Conservation (phyloP, 208 protist species). For the Trypanosoma avium region DNA sequence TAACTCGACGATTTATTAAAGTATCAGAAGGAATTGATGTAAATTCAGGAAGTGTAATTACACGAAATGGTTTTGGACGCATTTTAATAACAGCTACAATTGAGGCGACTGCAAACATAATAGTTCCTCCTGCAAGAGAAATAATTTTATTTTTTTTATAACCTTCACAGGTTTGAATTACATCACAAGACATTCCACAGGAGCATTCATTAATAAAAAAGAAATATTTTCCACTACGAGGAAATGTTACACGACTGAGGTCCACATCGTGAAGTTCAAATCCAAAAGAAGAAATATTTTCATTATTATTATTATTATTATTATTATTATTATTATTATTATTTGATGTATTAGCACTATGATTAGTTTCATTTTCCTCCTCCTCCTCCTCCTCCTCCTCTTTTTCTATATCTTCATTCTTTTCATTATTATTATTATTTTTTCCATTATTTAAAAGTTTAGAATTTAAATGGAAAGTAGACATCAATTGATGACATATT, state of each 20-base stretch:
- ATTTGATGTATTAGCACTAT: not conserved
- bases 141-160: constrained; percentile 44
- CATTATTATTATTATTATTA: not conserved
- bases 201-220: constrained; percentile 89
- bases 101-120: constrained; percentile 61
- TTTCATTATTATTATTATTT: not conserved
- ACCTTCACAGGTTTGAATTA: constrained; percentile 58
- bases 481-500: constrained; percentile 4
- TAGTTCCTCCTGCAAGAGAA: constrained; percentile 36
- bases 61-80: constrained; percentile 46
- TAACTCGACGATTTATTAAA: not conserved
- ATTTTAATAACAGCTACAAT: constrained; percentile 51
- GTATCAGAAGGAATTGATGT: constrained; percentile 22
- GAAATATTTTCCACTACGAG: constrained; percentile 41
- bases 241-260: constrained; percentile 70
- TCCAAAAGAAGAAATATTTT: not conserved
- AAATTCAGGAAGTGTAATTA: constrained; percentile 40
- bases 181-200: constrained; percentile 78
- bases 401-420: not conserved
- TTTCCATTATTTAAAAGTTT: not conserved
- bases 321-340: not conserved
- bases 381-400: not conserved
- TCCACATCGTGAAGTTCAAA: constrained; percentile 54
- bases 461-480: not conserved
- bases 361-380: not conserved